Evolutionary conservation across 164 flowering plant genomes (phyloP), one percentile per base, ranked within the genome.

Genomic region (Berberis thunbergii): DNA sequence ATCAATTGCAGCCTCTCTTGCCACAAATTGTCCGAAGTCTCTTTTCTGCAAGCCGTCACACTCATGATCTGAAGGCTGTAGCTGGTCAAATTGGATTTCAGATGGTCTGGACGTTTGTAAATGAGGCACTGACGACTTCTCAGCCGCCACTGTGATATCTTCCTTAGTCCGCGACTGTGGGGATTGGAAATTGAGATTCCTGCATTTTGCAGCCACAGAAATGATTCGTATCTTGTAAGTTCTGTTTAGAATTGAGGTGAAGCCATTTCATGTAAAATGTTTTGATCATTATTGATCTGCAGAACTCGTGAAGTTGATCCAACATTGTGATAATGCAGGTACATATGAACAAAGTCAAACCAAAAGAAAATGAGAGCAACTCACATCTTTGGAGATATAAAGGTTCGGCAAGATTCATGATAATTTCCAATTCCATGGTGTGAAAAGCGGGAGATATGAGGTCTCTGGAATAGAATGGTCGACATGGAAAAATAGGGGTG

Each of bases 1-100:
- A 76, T 83, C 84, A 55, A 85, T 68, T n/a, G 77, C 70, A 62
- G 84, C 90, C 49, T 77, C 84, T 64, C 90, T 85, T 41, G 82
- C 86, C 69, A 81, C 72, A 66, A 71, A 85, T 43, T 74, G 75
- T 53, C 84, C 82, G 69, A 84, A 84, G 60, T 40, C 67, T 10
- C 79, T 72, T 57, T 45, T 81, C 62, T 72, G 76, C 50, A 64
- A 59, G 6, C 74, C 78, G 60, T 59, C 49, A 64, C 57, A 66
- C 66, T 82, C 89, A 64, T 76, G 71, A 9, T 84, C 86, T 66
- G 72, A 72, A 26, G 72, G 80, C 61, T 83, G 86, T 59, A 78
- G 68, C 58, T 81, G 74, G 64, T 81, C 72, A 70, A 83, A 83
- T 62, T 83, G 62, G 55, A 85, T 80, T 57, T 77, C 85, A 60